Evolutionary conservation across 1,284 basidiomycete species (phyloP), one percentile per base, ranked within the genome.

Genomic region (Melanopsichium pennsylvanicum): DNA sequence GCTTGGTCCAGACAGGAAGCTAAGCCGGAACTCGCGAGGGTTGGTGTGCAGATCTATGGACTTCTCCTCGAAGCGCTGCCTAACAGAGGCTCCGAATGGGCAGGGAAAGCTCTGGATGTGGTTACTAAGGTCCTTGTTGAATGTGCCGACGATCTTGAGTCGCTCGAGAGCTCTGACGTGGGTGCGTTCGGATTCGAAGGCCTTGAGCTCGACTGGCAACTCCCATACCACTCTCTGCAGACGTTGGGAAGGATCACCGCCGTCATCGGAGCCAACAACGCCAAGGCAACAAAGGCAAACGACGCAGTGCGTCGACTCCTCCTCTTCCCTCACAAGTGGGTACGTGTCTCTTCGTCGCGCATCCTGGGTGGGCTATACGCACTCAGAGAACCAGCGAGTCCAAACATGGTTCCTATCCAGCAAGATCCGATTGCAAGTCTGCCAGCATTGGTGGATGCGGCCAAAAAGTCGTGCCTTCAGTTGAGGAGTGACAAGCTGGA

Each of bases 291-390:
- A 2, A 39, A 49, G 4, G 57, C 56, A 7, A 46, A 57, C 42
- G 1, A 84, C 94, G 42, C 83, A 0, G 84, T 96, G 35, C 83
- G 87, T 16, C 76, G 84, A 0, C 87, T 91, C 74, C 85, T 97
- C 3, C 84, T 91, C 9, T 97, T 90, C 83, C 93, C 94, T 11
- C 95, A 99, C 82, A 87, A 91, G 4, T 97, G 94, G 95, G 92
- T 96, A 1, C 89, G 94, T 27, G 87, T 88, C 12, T 90, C 90
- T 0, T 85, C 93, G 0, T 89, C 89, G 66, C 86, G 92, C 38
- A 84, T 93, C 7, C 81, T 97, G 1, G 91, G 92, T 5, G 78
- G 85, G 6, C 82, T 94, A 7, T 92, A 91, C 77, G 50, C 37
- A 27, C 27, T 42, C 10, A 33, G 35, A 8, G 68, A 64, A 25